Evolutionary conservation across 2,329 filamentous ascomycete genomes (phyloP), one percentile per base, ranked within the genome.

Genomic region (Mycosphaerella sp.): DNA sequence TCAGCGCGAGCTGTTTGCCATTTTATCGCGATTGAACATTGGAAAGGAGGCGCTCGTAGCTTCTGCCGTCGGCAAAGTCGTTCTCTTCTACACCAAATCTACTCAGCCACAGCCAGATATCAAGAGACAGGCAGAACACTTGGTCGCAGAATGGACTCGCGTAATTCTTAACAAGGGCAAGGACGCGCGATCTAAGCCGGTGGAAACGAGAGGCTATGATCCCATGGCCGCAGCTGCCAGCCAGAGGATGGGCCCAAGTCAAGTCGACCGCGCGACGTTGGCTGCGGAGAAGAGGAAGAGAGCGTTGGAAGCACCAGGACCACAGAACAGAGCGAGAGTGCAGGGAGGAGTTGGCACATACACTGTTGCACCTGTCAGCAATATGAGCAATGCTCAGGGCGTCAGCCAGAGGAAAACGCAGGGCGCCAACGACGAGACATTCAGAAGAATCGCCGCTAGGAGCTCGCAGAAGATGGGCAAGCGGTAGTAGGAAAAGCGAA

Each of bases 51-150:
- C 86, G 1, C 79, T 98, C 11, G 80, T 95, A 21, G 91, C 90
- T 61, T 95, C 89, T 64, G 91, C 92, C 17, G 93, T 98, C 60
- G 93, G 93, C 67, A 96, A 96, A 71, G 89, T 98, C 45, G 86
- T 96, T 49, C 82, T 95, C 59, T 98, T 96, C 75, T 98, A 98
- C 74, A 96, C 91, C 48, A 91, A 91, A 73, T 95, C 88, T 76
- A 95, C 91, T 75, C 86, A 89, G 62, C 87, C 91, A 0, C 89
- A 97, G 72, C 77, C 85, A 4, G 80, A 79, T 57, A 96, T 98
- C 77, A 96, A 96, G 77, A 85, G 92, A 62, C 89, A 91, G 74
- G 93, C 93, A 0, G 91, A 97, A 75, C 83, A 87, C 46, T 78
- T 97, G n/a, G 78, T 96, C 53, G 89, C 88, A 53, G 92, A 97